Evolutionary conservation across 2,329 filamentous ascomycete species (phyloP), one percentile per base, ranked within the genome.

Genomic region (Trichophyton mentagrophytes): DNA sequence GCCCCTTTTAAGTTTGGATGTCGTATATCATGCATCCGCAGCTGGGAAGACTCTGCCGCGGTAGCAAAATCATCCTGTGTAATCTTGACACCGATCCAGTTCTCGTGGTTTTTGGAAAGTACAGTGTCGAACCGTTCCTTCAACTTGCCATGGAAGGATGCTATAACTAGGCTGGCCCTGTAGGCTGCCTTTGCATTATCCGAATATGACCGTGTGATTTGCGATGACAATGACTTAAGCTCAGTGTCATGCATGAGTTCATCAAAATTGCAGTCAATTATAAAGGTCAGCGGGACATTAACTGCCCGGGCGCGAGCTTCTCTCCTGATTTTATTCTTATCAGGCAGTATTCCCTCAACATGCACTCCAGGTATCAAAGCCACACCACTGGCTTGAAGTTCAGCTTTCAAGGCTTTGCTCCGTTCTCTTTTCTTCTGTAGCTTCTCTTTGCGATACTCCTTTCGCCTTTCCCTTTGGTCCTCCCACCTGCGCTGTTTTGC

Each of bases 191-290:
- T 83, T 62, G 82, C 83, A 73, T 96, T 97, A 69, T 96, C 90
- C 20, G 90, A 90, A 74, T 99, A 99, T 61, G 83, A 87, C 61
- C 93, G 80, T 7, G 90, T 95, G 64, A 99, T 80, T 73, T 99
- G 93, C 61, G 85, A 83, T 1, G 84, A 83, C 11, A 99, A 80
- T 3, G 90, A 96, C 60, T 91, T 85, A 33, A 88, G 79, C 74
- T 99, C 93, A 66, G 88, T 87, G 42, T 92, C 88, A 58, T 80
- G 80, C 93, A 99, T 99, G 69, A 91, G 82, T 47, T 88, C 79
- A 72, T 99, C 91, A 71, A 95, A 99, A 66, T 88, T 85, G 74
- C 92, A 97, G 76, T 99, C 93, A 64, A 99, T 77, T 62, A 99
- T 79, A 65, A 99, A 77, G 0, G 89, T 83, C 22, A 97, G 77